A percentile compares a stretch with the other conserved stretches of the same genome.
Evolutionary conservation across 2,329 filamentous ascomycete species (phyloP).

Genomic region (Ciborinia camelliae): DNA sequence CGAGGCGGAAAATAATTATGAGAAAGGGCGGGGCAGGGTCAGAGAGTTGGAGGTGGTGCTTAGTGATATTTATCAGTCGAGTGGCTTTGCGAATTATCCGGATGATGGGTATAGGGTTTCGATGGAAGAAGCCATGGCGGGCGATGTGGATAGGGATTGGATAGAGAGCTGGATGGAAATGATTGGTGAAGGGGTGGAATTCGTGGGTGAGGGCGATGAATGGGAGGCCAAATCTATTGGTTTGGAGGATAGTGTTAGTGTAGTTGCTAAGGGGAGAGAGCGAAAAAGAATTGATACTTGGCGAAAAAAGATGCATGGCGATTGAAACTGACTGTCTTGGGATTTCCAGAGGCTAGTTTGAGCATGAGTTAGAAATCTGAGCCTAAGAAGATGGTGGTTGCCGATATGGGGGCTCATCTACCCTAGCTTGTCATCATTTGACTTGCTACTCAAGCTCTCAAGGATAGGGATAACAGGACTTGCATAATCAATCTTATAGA

Average conservation of each 20-base stretch:
- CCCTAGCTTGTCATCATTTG: no score
- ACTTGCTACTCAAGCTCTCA: background rate
- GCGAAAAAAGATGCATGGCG: background rate
- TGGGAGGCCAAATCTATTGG: slow-evolving; percentile 12
- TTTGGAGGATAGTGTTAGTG: slow-evolving; percentile 11
- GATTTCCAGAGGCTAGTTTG: background rate
- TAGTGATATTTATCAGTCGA: slow-evolving; percentile 20
- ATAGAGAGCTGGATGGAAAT: slow-evolving; percentile 25
- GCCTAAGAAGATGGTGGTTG: background rate
- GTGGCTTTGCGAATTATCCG: slow-evolving; percentile 19
- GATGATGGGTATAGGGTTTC: slow-evolving; percentile 28
- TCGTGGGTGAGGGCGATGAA: background rate
- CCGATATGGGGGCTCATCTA: background rate
- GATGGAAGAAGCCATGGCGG: slow-evolving; percentile 20
- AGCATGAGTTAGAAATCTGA: background rate
- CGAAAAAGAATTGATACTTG: slow-evolving; percentile 16
- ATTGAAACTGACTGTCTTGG: background rate
- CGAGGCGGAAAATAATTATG: slow-evolving; percentile 18
- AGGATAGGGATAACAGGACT: no score
- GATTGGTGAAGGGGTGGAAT: background rate
- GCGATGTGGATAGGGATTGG: slow-evolving; percentile 20
- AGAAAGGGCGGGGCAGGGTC: slow-evolving; percentile 9
- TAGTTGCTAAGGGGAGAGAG: slow-evolving; percentile 12
- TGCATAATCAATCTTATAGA: no score
- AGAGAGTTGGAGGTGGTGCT: slow-evolving; percentile 18